Base-by-base conservation (phyloP, 805 yeast genomes). In the Candida schatavii region DNA sequence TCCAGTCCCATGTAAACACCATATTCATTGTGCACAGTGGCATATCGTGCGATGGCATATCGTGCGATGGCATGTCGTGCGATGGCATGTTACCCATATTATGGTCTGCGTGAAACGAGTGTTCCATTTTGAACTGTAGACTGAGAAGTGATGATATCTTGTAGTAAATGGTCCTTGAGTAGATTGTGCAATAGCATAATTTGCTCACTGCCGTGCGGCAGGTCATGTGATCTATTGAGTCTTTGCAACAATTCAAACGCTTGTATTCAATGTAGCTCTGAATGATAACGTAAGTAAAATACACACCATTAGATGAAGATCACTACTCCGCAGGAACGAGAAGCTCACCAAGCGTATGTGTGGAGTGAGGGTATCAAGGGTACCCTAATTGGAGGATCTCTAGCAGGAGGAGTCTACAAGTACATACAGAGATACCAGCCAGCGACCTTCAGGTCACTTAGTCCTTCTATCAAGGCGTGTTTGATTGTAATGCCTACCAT, bases 1-100 rank as follows among this genome's bases (percentile, higher is more conserved):
- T 65, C 64, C 85, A 83, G 46, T 81, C 79, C 90, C 93, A 87
- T 4, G 89, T 85, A 57, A 87, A 83, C 5, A 83, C 52, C 93
- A 85, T 87, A 56, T 75, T 73, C 82, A 76, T 78, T n/a, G 75
- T 70, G 49, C 83, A 78, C 63, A 59, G 66, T 22, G 56, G 50
- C 51, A 45, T 58, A 42, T 39, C 48, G 37, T 41, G 55, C 29
- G 47, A 41, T 11, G 27, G 27, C 49, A 44, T 50, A 22, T 42
- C 57, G 27, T 23, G 27, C 11, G 10, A 7, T 36, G 57, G 58
- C 51, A 48, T 42, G n/a, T n/a, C n/a, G n/a, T n/a, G n/a, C n/a
- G n/a, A n/a, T n/a, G n/a, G n/a, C n/a, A n/a, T n/a, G n/a, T n/a
- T n/a, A n/a, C n/a, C n/a, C n/a, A 47, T 47, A 4, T 19, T 28